Base-by-base conservation (phyloP, 2,329 filamentous ascomycete genomes). In the Aureobasidium sp. region DNA sequence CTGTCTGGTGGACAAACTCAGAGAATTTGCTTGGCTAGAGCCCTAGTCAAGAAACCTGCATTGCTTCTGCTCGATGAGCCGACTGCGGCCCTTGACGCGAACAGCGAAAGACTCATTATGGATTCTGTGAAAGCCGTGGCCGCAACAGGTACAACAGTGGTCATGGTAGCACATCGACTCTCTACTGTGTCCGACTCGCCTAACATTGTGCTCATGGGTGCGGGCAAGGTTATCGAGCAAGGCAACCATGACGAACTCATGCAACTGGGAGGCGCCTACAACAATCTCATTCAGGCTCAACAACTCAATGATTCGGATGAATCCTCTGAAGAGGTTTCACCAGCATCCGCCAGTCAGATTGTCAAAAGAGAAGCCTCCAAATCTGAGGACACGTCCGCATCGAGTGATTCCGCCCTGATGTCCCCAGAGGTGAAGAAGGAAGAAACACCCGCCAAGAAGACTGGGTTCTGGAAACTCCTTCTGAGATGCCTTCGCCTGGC, bases 131-230 rank as follows among this genome's bases (percentile, higher is more conserved):
- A 73, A 32, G 70, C 68, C 14, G 75, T 75, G n/a, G 73, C 75
- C 1, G 69, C 70, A 32, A 68, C 69, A 14, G 75, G 77, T 55
- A 82, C 89, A 1, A 89, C 89, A 63, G 79, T 94, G 1, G 86
- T 73, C 55, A 73, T 89, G 29, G 88, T 94, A 21, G 89, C 90
- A 0, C 90, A 93, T 71, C 80, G 89, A 14, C 77, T 93, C 39
- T 87, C 87, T 0, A 93, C 88, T 2, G 85, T 92, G 14, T 87
- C 89, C 70, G 88, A 91, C 66, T 88, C 90, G 1, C 85, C 93
- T 70, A 77, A 86, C n/a, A 91, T 92, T 39, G 90, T 89, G 65
- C 88, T 93, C 1, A 82, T 93, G 59, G 86, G 86, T 14, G 82
- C 87, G 63, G 84, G 86, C 32, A 81, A 72, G n/a, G 81, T 88